Conservation (phyloP, 2,329 filamentous ascomycete species). For the Cytospora leucostoma region DNA sequence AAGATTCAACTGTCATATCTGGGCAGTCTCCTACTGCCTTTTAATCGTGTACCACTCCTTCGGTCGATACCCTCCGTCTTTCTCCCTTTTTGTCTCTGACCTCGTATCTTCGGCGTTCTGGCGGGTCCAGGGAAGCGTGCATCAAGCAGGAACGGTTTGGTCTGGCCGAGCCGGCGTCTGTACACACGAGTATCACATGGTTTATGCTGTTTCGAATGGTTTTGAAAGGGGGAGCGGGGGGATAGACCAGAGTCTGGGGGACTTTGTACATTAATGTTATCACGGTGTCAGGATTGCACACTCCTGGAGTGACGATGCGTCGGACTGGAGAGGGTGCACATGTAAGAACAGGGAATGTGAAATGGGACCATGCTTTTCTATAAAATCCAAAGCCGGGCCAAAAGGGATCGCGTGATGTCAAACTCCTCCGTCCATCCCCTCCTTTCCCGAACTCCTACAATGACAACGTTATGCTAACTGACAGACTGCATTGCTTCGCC, state of each 20-base stretch:
- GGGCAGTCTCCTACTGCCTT: background rate
- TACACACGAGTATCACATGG: slow-evolving; percentile 5
- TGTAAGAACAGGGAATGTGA: slow-evolving; percentile 12
- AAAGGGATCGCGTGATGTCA: background rate
- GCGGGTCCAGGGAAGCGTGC: background rate
- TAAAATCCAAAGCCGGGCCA: background rate
- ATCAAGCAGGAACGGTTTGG: background rate
- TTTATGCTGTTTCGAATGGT: slow-evolving; percentile 2
- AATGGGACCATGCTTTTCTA: slow-evolving; percentile 14
- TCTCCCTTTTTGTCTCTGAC: background rate
- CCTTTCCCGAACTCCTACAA: background rate
- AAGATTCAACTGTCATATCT: too few relatives aligned
- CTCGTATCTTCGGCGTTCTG: slow-evolving; percentile 5
- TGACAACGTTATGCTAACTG: background rate
- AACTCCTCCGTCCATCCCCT: background rate
- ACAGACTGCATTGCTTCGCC: background rate
- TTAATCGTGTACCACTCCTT: background rate
- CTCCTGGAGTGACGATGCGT: background rate
- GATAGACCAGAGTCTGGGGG: background rate
- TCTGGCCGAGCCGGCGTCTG: background rate
- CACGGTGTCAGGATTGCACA: background rate
- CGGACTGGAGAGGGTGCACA: slow-evolving; percentile 9
- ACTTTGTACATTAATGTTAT: slow-evolving; percentile 19
- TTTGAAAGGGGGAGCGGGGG: background rate
- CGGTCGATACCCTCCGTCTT: background rate